These are phyloP conservation scores for Ogataea saltuana DNA, from an alignment of 805 yeast species.

Conservation along the genomic window DNA sequence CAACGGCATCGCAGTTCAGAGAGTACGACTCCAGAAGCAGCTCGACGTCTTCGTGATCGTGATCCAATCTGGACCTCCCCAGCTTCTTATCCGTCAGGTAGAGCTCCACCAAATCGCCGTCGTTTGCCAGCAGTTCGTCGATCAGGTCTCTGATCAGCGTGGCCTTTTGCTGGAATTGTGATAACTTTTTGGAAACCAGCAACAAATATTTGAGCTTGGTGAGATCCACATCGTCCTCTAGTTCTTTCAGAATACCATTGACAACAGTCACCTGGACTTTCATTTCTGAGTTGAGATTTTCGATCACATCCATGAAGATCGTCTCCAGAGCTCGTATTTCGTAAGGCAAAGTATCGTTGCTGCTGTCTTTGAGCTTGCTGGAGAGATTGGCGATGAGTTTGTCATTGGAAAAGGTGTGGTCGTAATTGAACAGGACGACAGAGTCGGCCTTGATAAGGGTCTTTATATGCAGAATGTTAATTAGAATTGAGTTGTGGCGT, in stretches of 20 bases:
- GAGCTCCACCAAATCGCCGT: constrained; percentile 80
- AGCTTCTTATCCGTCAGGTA: constrained; percentile 64
- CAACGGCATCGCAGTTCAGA: constrained; percentile 89
- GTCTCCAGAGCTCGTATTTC: constrained; percentile 91
- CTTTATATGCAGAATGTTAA: constrained; percentile 50
- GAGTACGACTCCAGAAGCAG: constrained; percentile 87
- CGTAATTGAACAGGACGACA: constrained; percentile 50
- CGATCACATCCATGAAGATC: constrained; percentile 74
- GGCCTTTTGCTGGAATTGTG: constrained; percentile 83
- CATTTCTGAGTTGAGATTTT: constrained; percentile 82
- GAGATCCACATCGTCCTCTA: constrained; percentile 81
- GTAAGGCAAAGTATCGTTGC: constrained; percentile 59
- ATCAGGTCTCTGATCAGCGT: constrained; percentile 77
- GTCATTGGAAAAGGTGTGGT: constrained; percentile 47
- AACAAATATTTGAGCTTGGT: constrained; percentile 74
- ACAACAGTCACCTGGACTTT: constrained; percentile 78
- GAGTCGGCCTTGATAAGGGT: constrained; percentile 54
- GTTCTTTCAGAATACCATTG: constrained; percentile 67
- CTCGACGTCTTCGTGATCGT: constrained; percentile 86
- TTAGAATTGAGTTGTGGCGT: constrained; percentile 46
- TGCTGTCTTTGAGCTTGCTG: constrained; percentile 37
- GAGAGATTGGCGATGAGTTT: constrained; percentile 46
- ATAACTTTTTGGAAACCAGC: constrained; percentile 80
- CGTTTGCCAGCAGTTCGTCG: constrained; percentile 83
- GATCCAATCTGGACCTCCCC: constrained; percentile 49